These are phyloP conservation scores for Candida cerambycidarum DNA, from an alignment of 805 yeast genomes.

Conservation along the genomic window DNA sequence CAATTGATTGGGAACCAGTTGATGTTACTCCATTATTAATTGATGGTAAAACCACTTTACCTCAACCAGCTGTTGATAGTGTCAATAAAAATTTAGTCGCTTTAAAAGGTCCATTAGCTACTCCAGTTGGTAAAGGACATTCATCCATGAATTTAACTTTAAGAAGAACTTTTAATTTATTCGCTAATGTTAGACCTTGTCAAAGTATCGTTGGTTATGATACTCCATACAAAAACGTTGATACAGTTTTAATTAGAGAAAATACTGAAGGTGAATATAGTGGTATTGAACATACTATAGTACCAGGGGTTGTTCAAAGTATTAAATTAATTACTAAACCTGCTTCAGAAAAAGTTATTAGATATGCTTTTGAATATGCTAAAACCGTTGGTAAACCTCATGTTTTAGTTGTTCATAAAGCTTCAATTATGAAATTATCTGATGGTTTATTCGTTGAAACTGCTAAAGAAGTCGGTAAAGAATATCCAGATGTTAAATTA, in stretches of 20 bases:
- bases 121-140: constrained; percentile 99
- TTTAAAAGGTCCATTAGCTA: constrained; percentile 96
- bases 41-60: constrained; percentile 89
- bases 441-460: constrained; percentile 95
- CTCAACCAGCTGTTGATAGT: constrained; percentile 86
- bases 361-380: constrained; percentile 97
- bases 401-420: constrained; percentile 95
- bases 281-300: constrained; percentile 97
- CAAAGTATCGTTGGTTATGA: constrained; percentile 89
- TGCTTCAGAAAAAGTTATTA: constrained; percentile 94
- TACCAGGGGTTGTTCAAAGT: constrained; percentile 98
- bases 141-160: constrained; percentile 94
- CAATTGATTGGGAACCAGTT: constrained; percentile 95
- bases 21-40: constrained; percentile 92
- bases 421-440: constrained; percentile 95
- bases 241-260: constrained; percentile 95
- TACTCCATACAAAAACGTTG: constrained; percentile 87
- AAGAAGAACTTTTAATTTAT: constrained; percentile 93
- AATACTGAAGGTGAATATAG: constrained; percentile 99
- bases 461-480: constrained; percentile 85
- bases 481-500: constrained; percentile 86
- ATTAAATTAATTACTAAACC: constrained; percentile 95
- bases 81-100: constrained; percentile 94
- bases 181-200: constrained; percentile 98
- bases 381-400: constrained; percentile 82